Conservation (phyloP, 2,329 filamentous ascomycete genomes). For the Sphaerulina populicola region DNA sequence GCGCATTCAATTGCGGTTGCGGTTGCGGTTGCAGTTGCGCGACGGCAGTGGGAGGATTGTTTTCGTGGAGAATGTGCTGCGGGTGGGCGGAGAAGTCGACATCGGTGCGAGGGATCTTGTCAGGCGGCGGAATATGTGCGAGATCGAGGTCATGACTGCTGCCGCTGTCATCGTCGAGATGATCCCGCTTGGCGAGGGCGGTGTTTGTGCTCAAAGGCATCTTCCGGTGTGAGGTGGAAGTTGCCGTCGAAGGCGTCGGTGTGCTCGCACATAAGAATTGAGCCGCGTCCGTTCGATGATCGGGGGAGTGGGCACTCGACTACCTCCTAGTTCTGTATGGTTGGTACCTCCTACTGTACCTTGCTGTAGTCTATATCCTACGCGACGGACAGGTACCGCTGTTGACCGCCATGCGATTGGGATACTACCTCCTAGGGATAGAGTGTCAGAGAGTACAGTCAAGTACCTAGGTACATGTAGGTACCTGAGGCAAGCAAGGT, state of each 20-base stretch:
- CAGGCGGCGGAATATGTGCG: constrained; percentile 1
- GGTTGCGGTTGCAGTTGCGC: background rate
- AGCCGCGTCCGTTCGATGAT: background rate
- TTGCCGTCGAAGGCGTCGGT: constrained; percentile 14
- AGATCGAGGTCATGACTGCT: background rate
- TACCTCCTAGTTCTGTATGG: background rate
- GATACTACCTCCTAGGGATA: too few relatives aligned
- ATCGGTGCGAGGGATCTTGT: constrained; percentile 5
- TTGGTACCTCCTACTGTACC: too few relatives aligned
- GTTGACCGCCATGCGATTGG: too few relatives aligned
- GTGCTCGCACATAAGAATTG: background rate
- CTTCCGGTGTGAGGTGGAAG: constrained; percentile 16
- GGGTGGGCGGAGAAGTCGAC: constrained; percentile 1
- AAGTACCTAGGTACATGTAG: too few relatives aligned
- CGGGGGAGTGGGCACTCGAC: background rate
- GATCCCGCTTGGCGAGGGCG: constrained; percentile 9
- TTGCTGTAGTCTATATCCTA: too few relatives aligned
- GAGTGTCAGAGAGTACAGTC: too few relatives aligned
- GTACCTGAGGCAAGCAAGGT: too few relatives aligned
- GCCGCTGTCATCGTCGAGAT: constrained; percentile 6
- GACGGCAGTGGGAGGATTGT: background rate
- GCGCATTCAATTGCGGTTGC: too few relatives aligned
- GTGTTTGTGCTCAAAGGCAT: constrained; percentile 14
- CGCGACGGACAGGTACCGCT: too few relatives aligned
- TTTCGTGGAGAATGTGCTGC: background rate